Percentiles rank a stretch among this genome's conserved stretches.
phyloP scores from a whole-genome alignment of 2,329 filamentous ascomycete species.

The Fusarium phyllophilum region DNA sequence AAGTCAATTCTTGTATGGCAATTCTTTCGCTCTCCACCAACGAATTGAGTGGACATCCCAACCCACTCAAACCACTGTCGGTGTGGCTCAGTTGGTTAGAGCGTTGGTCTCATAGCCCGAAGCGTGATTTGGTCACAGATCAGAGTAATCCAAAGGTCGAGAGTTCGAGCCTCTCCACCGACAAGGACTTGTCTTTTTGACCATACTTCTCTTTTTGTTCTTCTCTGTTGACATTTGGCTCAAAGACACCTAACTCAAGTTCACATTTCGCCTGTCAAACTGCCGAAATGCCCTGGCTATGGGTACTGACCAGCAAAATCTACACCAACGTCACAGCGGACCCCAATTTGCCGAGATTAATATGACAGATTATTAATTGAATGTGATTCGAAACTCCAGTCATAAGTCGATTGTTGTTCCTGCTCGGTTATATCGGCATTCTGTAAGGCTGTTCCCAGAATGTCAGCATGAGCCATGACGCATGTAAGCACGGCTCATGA shows the following conservation, averaged over 20 bases:
- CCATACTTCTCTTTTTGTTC: not conserved
- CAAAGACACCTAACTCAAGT: not conserved
- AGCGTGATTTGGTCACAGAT: not conserved
- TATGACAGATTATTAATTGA: not conserved
- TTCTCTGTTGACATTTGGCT: not conserved
- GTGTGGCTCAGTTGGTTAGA: conserved; percentile 10
- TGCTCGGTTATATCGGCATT: not conserved
- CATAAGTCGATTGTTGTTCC: not conserved
- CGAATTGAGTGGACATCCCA: not conserved
- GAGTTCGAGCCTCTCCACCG: conserved; percentile 8
- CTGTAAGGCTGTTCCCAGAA: not conserved
- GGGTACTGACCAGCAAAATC: no score
- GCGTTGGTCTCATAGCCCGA: conserved; percentile 4
- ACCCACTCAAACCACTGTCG: not conserved
- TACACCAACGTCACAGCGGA: not conserved
- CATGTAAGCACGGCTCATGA: not conserved
- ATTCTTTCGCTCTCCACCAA: not conserved
- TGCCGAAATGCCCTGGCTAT: not conserved
- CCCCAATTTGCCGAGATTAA: not conserved
- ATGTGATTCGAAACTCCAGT: not conserved
- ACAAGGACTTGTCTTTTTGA: not conserved
- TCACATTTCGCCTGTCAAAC: no score
- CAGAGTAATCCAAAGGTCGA: conserved; percentile 7
- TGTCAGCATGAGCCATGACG: not conserved
- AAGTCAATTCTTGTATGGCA: not conserved